Conservation (phyloP, 306 rosid species). For the Geum urbanum region DNA sequence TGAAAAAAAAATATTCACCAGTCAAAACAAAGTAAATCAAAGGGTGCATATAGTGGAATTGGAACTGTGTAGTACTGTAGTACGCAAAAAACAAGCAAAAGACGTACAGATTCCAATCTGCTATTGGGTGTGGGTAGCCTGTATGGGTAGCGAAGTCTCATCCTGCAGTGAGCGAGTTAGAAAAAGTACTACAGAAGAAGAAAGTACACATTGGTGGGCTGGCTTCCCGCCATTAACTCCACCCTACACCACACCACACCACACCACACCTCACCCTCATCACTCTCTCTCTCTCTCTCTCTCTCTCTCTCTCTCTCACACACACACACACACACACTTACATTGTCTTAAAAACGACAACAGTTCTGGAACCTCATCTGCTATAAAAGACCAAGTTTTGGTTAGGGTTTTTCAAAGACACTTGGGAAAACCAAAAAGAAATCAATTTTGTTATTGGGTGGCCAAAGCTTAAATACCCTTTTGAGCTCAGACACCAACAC, state of each 20-base stretch:
- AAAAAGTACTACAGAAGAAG: conserved; percentile 26
- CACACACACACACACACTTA: too few species aligned
- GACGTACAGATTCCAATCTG: too few species aligned
- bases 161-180: conserved; percentile 7
- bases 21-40: background rate
- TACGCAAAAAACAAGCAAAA: too few species aligned
- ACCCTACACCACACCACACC: conserved; percentile 27
- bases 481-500: conserved; percentile 9
- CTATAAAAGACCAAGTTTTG: conserved; percentile 36
- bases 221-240: conserved; percentile 67
- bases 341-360: conserved; percentile 45
- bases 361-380: conserved; percentile 42
- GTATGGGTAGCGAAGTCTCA: too few species aligned
- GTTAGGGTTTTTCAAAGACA: conserved; percentile 38
- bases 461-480: conserved; percentile 8
- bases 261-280: too few species aligned
- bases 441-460: conserved; percentile 1
- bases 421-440: conserved; percentile 9
- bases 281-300: too few species aligned
- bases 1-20: background rate
- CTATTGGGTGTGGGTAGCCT: too few species aligned
- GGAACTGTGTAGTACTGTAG: conserved; percentile 29
- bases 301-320: background rate
- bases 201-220: conserved; percentile 59
- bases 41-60: background rate